Evolutionary conservation across 108 stramenopile genomes (phyloP).

Genomic region (Cyclostephanos tholiformis): DNA sequence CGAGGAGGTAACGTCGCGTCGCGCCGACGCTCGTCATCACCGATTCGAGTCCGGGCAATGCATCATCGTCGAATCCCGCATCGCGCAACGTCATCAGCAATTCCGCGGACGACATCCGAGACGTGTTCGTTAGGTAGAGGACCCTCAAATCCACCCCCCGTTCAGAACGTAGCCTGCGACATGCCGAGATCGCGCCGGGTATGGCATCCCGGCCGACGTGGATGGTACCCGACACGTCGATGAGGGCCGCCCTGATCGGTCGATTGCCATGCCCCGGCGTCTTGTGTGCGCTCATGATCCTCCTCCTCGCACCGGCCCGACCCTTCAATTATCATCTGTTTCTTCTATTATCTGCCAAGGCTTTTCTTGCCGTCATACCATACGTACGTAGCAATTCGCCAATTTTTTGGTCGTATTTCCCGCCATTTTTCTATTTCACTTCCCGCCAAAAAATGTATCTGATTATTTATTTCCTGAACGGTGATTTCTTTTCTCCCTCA

Average conservation of each 20-base stretch:
- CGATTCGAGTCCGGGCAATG: constrained; percentile 18
- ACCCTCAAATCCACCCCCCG: constrained; percentile 22
- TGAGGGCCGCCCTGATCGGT: constrained; percentile 53
- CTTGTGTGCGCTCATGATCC: neutral
- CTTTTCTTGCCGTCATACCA: too few relatives aligned
- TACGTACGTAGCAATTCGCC: too few relatives aligned
- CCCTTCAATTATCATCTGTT: too few relatives aligned
- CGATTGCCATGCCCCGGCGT: neutral
- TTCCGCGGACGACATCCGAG: constrained; percentile 44
- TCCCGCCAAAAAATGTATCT: too few relatives aligned
- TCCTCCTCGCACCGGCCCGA: neutral
- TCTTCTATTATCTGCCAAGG: too few relatives aligned
- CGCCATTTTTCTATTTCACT: too few relatives aligned
- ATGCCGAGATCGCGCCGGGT: constrained; percentile 62
- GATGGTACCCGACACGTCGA: constrained; percentile 79
- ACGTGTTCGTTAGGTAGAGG: constrained; percentile 73
- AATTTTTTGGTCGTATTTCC: too few relatives aligned
- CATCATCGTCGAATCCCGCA: constrained; percentile 48
- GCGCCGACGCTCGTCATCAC: constrained; percentile 68
- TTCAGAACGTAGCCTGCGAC: constrained; percentile 32
- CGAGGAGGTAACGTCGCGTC: constrained; percentile 40
- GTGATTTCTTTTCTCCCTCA: too few relatives aligned
- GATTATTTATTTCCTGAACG: too few relatives aligned
- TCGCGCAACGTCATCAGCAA: constrained; percentile 47
- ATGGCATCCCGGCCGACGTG: constrained; percentile 57